These are phyloP conservation scores for Ceratocystis papillata DNA, from an alignment of 2,329 filamentous ascomycete species.

Conservation along the genomic window DNA sequence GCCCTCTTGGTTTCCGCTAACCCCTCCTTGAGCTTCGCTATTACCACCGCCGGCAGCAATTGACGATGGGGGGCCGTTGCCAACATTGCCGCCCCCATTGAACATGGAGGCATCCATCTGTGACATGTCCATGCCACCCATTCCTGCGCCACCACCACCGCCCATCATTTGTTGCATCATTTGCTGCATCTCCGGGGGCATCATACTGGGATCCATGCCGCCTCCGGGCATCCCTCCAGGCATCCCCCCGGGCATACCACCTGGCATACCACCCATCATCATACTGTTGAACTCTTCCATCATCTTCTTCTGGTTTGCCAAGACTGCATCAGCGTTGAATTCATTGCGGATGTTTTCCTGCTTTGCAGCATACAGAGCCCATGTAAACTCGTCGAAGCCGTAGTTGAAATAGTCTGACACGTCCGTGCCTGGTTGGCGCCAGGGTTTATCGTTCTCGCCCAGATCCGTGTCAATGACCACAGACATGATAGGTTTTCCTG, in stretches of 20 bases:
- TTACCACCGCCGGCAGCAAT: constrained; percentile 37
- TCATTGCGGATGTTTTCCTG: constrained; percentile 70
- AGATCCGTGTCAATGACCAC: constrained; percentile 64
- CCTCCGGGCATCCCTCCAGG: constrained; percentile 31
- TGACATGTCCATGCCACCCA: constrained; percentile 50
- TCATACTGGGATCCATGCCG: constrained; percentile 44
- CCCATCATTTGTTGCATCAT: constrained; percentile 64
- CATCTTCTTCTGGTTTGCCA: constrained; percentile 65
- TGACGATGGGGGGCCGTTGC: neutral
- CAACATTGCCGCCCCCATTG: neutral
- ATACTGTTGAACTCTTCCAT: constrained; percentile 57
- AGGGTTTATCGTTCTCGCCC: constrained; percentile 77
- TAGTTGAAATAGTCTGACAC: constrained; percentile 98
- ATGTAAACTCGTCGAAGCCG: constrained; percentile 96
- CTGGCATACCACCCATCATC: constrained; percentile 49
- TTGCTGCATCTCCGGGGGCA: constrained; percentile 54
- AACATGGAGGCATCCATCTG: constrained; percentile 53
- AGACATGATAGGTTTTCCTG: constrained; percentile 71
- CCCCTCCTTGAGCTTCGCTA: constrained; percentile 29
- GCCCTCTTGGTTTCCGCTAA: constrained; percentile 29
- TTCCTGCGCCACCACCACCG: constrained; percentile 14
- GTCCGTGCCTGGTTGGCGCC: constrained; percentile 88
- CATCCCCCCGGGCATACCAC: constrained; percentile 34
- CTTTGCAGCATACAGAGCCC: constrained; percentile 86
- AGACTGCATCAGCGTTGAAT: constrained; percentile 55